phyloP scores from a whole-genome alignment of 805 yeast species.

The Metschnikowia lachancei region DNA sequence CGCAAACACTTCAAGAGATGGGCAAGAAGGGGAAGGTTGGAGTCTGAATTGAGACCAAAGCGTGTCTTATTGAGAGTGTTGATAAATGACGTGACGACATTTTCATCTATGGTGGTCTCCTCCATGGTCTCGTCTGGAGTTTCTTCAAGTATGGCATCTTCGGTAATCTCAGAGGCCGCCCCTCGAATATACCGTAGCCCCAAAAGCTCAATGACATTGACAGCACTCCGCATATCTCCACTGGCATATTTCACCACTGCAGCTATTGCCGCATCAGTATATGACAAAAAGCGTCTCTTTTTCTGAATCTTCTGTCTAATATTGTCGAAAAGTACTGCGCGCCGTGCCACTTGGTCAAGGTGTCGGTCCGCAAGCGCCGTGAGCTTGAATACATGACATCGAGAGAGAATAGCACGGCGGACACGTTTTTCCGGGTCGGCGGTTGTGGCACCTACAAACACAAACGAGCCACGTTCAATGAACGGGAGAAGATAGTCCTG shows the following conservation, averaged over 20 bases:
- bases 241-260: slow-evolving; percentile 19
- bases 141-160: too few relatives aligned
- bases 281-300: slow-evolving; percentile 17
- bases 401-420: slow-evolving; percentile 75
- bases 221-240: slow-evolving; percentile 37
- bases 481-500: slow-evolving; percentile 85
- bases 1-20: slow-evolving; percentile 17
- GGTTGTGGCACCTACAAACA: slow-evolving; percentile 93
- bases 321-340: slow-evolving; percentile 51
- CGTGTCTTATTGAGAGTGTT: slow-evolving; percentile 12
- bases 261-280: slow-evolving; percentile 15
- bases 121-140: background rate
- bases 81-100: slow-evolving; percentile 2
- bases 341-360: slow-evolving; percentile 47
- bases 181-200: slow-evolving; percentile 19
- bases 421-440: slow-evolving; percentile 67
- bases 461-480: slow-evolving; percentile 79
- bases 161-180: too few relatives aligned
- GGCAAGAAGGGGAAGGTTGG: slow-evolving; percentile 18
- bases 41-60: slow-evolving; percentile 20
- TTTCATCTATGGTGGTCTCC: background rate
- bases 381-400: slow-evolving; percentile 79
- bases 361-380: slow-evolving; percentile 51
- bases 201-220: slow-evolving; percentile 33
- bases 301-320: slow-evolving; percentile 20